A percentile compares a stretch with the other conserved stretches of the same genome.
Conservation (phyloP, 176 grass and related monocot species). For the maize (Zea mays) region DNA sequence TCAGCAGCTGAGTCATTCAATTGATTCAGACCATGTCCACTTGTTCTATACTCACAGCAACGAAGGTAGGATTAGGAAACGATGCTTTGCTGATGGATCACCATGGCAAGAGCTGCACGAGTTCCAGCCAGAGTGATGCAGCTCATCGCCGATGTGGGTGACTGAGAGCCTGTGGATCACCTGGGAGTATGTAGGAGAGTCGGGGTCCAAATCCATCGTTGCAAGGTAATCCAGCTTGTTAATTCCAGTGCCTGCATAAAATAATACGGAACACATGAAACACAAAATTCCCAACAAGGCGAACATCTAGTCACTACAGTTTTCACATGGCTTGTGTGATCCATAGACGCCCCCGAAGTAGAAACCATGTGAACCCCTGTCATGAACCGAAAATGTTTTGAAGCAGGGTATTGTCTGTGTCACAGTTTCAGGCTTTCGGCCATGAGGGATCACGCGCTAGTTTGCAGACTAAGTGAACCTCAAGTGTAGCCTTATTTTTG, state of each 20-base stretch:
- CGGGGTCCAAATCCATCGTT: slow-evolving; percentile 78
- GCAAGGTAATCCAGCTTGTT: slow-evolving; percentile 83
- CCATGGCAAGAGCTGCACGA: slow-evolving; percentile 92
- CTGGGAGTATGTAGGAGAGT: slow-evolving; percentile 75
- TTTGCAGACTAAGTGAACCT: not conserved
- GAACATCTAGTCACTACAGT: not conserved
- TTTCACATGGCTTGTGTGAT: slow-evolving; percentile 13
- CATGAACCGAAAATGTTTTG: not conserved
- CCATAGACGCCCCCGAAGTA: not conserved
- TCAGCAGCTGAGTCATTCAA: not conserved
- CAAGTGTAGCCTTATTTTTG: not conserved
- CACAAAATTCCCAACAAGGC: not conserved
- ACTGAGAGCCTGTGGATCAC: slow-evolving; percentile 81
- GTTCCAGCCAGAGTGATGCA: slow-evolving; percentile 96
- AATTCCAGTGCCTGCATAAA: slow-evolving; percentile 75
- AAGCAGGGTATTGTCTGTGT: too few species aligned
- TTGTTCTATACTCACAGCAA: slow-evolving; percentile 57
- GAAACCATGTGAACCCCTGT: slow-evolving; percentile 36
- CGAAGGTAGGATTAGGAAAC: slow-evolving; percentile 79
- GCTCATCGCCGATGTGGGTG: slow-evolving; percentile 73
- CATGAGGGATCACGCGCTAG: too few species aligned
- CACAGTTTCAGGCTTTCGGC: not conserved
- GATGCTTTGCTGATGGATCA: slow-evolving; percentile 55
- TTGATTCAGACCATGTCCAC: not conserved
- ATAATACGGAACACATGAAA: slow-evolving; percentile 18